Evolutionary conservation across 768 basidiomycete species (phyloP).

Genomic region (Xerocomellus chrysenteron): DNA sequence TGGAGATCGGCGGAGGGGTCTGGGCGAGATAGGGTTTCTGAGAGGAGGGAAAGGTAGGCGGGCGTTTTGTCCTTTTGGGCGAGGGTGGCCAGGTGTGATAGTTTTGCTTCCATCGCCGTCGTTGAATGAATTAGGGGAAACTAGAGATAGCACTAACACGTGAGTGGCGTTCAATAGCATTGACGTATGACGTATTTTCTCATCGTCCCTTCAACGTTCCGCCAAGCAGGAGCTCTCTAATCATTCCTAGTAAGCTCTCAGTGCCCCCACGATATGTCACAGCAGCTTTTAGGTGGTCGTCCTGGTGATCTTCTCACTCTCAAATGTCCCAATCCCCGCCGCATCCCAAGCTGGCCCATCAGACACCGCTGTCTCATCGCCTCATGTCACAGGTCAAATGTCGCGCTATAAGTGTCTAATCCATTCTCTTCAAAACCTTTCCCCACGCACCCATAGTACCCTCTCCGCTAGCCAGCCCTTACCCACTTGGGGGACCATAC

Average conservation of each 20-base stretch:
- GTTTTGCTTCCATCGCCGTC: conserved; percentile 58
- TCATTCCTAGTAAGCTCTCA: conserved; percentile 6
- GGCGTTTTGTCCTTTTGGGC: conserved; percentile 84
- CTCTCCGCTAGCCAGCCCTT: background rate
- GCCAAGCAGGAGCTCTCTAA: too few relatives aligned
- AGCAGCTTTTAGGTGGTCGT: conserved; percentile 20
- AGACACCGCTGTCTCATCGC: conserved; percentile 19
- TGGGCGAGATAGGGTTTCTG: conserved; percentile 57
- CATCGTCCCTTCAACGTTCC: too few relatives aligned
- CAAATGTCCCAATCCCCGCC: background rate
- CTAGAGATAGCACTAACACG: too few relatives aligned
- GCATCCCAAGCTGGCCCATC: background rate
- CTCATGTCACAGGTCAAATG: conserved; percentile 6
- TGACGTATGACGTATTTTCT: background rate
- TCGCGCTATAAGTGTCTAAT: conserved; percentile 8
- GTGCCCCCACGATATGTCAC: background rate
- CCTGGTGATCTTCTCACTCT: conserved; percentile 29
- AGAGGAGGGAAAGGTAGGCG: conserved; percentile 68
- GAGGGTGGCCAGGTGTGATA: conserved; percentile 60
- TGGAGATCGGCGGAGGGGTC: conserved; percentile 60
- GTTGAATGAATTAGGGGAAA: background rate
- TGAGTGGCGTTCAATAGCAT: too few relatives aligned
- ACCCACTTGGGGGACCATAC: background rate
- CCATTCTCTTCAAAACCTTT: background rate
- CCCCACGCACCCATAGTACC: background rate